These are phyloP conservation scores for Pseudoturritis turrita DNA, from an alignment of 345 rosid species.

Conservation along the genomic window DNA sequence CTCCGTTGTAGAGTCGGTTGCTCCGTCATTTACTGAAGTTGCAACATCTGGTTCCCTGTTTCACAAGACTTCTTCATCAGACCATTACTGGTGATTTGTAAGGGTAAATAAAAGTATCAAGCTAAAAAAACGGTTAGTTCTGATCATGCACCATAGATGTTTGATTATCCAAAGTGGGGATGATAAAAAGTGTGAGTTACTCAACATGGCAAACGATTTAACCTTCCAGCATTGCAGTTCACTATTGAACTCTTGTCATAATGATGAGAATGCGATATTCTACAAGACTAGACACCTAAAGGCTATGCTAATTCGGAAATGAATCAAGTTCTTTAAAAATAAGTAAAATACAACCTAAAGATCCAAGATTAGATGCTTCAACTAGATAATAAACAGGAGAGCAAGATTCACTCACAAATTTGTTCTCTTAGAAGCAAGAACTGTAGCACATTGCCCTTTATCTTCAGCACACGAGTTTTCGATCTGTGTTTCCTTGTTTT, in stretches of 20 bases:
- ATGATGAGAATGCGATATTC: not conserved
- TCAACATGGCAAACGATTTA: not conserved
- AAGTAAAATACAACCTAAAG: not conserved
- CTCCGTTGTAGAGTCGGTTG: constrained; percentile 23
- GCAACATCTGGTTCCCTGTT: constrained; percentile 40
- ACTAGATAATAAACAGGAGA: not conserved
- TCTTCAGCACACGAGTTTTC: constrained; percentile 9
- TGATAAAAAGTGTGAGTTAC: not conserved
- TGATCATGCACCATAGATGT: not conserved
- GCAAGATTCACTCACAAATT: constrained; percentile 34
- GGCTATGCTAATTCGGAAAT: not conserved
- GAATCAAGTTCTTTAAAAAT: not conserved
- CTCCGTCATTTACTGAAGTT: constrained; percentile 14
- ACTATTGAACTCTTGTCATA: not conserved
- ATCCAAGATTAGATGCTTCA: not conserved
- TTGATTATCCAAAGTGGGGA: not conserved
- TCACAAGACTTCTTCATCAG: constrained; percentile 3
- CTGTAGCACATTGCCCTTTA: constrained; percentile 21
- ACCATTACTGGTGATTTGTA: not conserved
- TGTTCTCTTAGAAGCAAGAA: constrained; percentile 12
- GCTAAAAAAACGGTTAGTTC: not conserved
- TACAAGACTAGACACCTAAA: not conserved
- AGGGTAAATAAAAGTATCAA: not conserved
- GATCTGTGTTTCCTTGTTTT: constrained; percentile 26
- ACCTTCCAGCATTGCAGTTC: not conserved